Percentiles rank a stretch among this genome's conserved stretches.
Conservation (phyloP, 2,329 filamentous ascomycete species). For the Diaporthe batatas region DNA sequence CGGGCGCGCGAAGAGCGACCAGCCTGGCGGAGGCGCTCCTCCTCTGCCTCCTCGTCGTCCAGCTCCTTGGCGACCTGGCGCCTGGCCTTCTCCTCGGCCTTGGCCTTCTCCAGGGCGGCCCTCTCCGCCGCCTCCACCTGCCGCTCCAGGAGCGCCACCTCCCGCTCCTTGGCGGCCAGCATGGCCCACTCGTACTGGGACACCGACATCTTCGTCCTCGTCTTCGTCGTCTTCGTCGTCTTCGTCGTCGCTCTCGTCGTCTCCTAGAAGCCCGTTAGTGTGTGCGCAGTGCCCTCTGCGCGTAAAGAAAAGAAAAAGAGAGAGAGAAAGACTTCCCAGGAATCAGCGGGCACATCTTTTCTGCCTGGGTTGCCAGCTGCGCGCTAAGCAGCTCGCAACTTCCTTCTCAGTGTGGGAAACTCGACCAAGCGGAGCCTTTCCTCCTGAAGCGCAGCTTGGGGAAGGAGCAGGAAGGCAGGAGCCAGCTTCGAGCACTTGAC, state of each 20-base stretch:
- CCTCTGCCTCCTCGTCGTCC: not conserved
- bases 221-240: not conserved
- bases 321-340: not conserved
- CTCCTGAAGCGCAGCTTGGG: not conserved
- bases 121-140: not conserved
- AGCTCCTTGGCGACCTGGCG: not conserved
- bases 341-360: not conserved
- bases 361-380: not conserved
- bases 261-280: not conserved
- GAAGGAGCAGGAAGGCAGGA: not conserved
- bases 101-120: not conserved
- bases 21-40: too few relatives aligned
- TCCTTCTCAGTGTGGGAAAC: not conserved
- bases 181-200: not conserved
- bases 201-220: not conserved
- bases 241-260: not conserved
- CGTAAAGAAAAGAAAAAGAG: not conserved
- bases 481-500: not conserved
- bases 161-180: not conserved
- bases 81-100: too few relatives aligned
- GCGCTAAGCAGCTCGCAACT: not conserved
- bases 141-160: not conserved
- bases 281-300: constrained; percentile 4
- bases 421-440: not conserved
- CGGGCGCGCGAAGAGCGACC: too few relatives aligned